Evolutionary conservation across 2,329 filamentous ascomycete species (phyloP).

Genomic region (Chrysosporium keratinophilum): DNA sequence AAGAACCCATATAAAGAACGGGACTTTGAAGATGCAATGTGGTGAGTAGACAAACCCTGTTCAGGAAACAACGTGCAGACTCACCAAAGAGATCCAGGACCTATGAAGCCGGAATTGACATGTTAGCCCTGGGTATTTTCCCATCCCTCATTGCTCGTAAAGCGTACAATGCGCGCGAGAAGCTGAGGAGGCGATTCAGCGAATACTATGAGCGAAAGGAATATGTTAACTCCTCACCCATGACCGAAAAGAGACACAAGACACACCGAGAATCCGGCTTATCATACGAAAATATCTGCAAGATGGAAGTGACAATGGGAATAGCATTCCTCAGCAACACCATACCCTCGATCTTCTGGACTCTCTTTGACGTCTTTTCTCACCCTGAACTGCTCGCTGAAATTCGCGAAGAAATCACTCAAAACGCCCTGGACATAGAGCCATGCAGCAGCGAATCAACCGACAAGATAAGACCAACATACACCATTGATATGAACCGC

Average conservation of each 20-base stretch:
- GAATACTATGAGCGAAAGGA: neutral
- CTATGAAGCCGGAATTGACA: neutral
- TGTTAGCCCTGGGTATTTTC: neutral
- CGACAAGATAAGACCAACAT: neutral
- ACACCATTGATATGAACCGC: neutral
- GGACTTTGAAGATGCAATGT: slow-evolving; percentile 19
- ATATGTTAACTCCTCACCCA: neutral
- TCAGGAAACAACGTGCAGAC: slow-evolving; percentile 2
- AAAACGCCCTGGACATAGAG: neutral
- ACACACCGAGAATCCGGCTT: neutral
- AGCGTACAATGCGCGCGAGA: neutral
- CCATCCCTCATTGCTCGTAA: neutral
- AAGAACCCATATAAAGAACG: slow-evolving; percentile 23
- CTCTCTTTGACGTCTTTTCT: slow-evolving; percentile 36
- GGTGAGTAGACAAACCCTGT: slow-evolving; percentile 16
- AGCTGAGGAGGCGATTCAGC: neutral
- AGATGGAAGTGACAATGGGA: slow-evolving; percentile 22
- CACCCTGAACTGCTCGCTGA: slow-evolving; percentile 20
- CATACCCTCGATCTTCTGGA: slow-evolving; percentile 38
- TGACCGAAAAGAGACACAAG: neutral
- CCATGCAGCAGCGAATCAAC: no score
- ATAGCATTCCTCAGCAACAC: slow-evolving; percentile 37
- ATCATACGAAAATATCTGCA: slow-evolving; percentile 17
- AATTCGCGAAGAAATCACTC: neutral
- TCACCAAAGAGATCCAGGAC: neutral